Conservation (phyloP, 805 yeast species). For the Gaillardinia entomophila region DNA sequence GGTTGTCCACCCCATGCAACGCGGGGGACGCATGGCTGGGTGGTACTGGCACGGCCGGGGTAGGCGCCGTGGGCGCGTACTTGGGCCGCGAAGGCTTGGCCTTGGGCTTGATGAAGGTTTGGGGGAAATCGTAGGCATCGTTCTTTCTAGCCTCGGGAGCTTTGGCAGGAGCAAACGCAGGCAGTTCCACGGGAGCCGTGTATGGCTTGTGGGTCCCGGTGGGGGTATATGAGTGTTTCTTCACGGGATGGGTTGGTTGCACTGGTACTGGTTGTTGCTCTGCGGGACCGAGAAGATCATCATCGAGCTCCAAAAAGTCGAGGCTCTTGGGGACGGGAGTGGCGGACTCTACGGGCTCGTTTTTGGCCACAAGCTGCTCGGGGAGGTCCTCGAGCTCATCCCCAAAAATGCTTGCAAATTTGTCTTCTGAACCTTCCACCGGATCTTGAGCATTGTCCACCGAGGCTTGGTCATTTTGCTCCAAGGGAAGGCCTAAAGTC, state of each 20-base stretch:
- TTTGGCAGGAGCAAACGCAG: too few relatives aligned
- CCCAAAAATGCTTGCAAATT: slow-evolving; percentile 13
- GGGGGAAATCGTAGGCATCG: slow-evolving; percentile 77
- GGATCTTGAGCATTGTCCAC: too few relatives aligned
- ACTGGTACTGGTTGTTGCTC: slow-evolving; percentile 17
- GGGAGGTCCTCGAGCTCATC: too few relatives aligned
- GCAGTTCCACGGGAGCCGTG: too few relatives aligned
- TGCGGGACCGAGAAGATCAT: slow-evolving; percentile 40
- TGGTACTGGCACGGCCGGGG: background rate
- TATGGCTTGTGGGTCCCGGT: background rate
- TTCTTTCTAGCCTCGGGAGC: slow-evolving; percentile 45
- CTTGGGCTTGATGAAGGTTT: slow-evolving; percentile 41
- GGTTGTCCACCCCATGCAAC: background rate
- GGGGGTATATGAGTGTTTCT: slow-evolving; percentile 1
- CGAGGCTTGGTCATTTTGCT: background rate
- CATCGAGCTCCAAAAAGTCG: slow-evolving; percentile 38
- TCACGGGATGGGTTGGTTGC: slow-evolving; percentile 17
- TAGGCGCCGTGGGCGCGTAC: slow-evolving; percentile 8
- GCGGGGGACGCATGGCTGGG: too few relatives aligned
- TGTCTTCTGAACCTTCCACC: slow-evolving; percentile 5
- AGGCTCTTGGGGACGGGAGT: too few relatives aligned
- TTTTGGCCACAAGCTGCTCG: too few relatives aligned
- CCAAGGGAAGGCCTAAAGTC: slow-evolving; percentile 3
- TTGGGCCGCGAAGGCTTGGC: slow-evolving; percentile 34
- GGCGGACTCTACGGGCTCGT: too few relatives aligned